Base-by-base conservation (phyloP, 1,284 basidiomycete species). In the Vanrija sp. region DNA sequence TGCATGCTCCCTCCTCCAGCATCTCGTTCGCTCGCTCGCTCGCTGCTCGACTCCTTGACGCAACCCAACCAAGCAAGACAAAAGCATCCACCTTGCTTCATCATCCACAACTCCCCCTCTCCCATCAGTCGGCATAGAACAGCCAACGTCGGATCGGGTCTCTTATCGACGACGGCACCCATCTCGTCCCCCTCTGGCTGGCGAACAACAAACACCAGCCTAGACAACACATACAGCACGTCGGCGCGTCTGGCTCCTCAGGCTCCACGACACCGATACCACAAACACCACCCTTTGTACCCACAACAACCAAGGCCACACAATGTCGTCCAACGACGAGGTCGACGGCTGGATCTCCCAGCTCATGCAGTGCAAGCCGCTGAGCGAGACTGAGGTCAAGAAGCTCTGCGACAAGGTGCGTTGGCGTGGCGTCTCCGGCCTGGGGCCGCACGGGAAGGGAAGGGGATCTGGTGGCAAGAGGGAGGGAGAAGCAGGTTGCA, bases 381-480 rank as follows among this genome's bases (percentile, higher is more conserved):
- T 99, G 60, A 83, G 89, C 56, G 96, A 99, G 79, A 82, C 84
- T 24, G 95, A 98, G 77, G 92, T 99, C 60, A 98, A 98, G 83
- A 86, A 87, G 75, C 83, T 99, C 64, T 99, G 96, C 80, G 95
- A 98, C 82, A 98, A 97, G 88, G 94, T 93, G 69, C 62, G 85
- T 78, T 53, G 24, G 24, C 9, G 4, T 25, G 31, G 31, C 31
- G 31, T 14, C 31, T 31, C 31, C 12, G 31, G 31, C 31, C 31
- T 31, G 31, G 12, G 31, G 12, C 15, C 4, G 25, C 12, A 31
- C 9, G 31, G 12, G n/a, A n/a, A n/a, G n/a, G n/a, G n/a, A n/a
- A n/a, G n/a, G n/a, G n/a, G 12, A 12, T 31, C 12, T 14, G 31
- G 31, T 31, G 31, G 31, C 31, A 31, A 31, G 8, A 14, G 31